These are phyloP conservation scores for Fermentozyma sake DNA, from an alignment of 1,139 yeast genomes.

Conservation along the genomic window DNA sequence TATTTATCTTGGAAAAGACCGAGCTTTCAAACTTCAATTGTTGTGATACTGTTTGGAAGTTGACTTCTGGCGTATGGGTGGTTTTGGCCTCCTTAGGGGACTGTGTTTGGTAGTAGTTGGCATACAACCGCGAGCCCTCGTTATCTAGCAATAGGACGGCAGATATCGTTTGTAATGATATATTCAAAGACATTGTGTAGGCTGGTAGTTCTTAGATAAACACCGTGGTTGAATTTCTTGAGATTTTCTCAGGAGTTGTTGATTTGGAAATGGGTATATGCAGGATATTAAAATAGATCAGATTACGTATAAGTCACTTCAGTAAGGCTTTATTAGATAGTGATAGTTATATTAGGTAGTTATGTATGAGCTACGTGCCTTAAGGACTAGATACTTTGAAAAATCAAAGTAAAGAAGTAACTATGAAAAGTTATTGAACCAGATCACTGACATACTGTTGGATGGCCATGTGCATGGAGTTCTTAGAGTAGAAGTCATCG, in stretches of 20 bases:
- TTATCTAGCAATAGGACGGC: slow-evolving; percentile 78
- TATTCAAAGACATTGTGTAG: slow-evolving; percentile 47
- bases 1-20: slow-evolving; percentile 69
- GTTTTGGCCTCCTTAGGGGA: slow-evolving; percentile 8
- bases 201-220: slow-evolving; percentile 1
- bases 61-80: slow-evolving; percentile 7
- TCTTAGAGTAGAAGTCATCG: slow-evolving; percentile 27
- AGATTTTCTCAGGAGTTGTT: too few relatives aligned
- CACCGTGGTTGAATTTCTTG: slow-evolving; percentile 3
- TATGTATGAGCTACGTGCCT: too few relatives aligned
- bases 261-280: background rate
- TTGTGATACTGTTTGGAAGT: slow-evolving; percentile 43
- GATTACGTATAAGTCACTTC: too few relatives aligned
- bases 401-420: slow-evolving; percentile 1
- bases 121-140: slow-evolving; percentile 74
- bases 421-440: slow-evolving; percentile 5
- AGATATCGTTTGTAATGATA: slow-evolving; percentile 73
- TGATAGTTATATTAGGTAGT: too few relatives aligned
- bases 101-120: slow-evolving; percentile 71
- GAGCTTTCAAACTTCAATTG: slow-evolving; percentile 76
- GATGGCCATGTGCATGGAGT: slow-evolving; percentile 32
- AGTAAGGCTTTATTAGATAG: too few relatives aligned
- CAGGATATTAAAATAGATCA: too few relatives aligned
- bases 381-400: background rate
- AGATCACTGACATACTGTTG: slow-evolving; percentile 26